Base-by-base conservation (phyloP, 495 filamentous ascomycete species). In the Hypoxylon trugodes region DNA sequence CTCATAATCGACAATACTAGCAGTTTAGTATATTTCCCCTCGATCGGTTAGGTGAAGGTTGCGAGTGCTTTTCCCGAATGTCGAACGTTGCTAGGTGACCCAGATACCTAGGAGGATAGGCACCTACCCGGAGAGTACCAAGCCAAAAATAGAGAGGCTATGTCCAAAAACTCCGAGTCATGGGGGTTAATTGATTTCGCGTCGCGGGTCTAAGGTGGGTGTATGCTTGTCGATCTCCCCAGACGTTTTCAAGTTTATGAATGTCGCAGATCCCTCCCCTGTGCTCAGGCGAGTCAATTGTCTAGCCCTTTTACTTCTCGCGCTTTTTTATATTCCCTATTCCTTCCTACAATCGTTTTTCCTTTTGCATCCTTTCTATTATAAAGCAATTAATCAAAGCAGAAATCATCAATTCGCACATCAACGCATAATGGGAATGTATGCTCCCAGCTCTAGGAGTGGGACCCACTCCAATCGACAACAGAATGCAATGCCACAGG, bases 201-300 rank as follows among this genome's bases (percentile, higher is more conserved):
- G 32, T 37, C 21, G 26, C 21, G 40, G 32, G 21, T 19, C 36
- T 18, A n/a, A n/a, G 51, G 26, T 51, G 45, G 50, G 49, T 18
- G 48, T 45, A 54, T 50, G 45, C 8, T 26, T 46, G 49, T 60
- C 49, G 61, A 65, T 65, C 50, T 28, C 41, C 38, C 28, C 36
- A 37, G 45, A 26, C 38, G 56, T 51, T 60, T 60, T 51, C 54
- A 42, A 24, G 61, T 58, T 59, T 49, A 28, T 30, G 42, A 50
- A 43, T 24, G 61, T 57, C 61, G 49, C 55, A 65, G 28, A 50
- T 56, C 48, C 48, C 37, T 36, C 41, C 38, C 47, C 28, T 60
- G 45, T 38, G 50, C 45, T 43, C 28, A 36, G 26, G 37, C 32
- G 36, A 56, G 36, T 32, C 22, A 4, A 12, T 48, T 15, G 49